Percentiles rank a stretch among this genome's conserved stretches.
phyloP scores from a whole-genome alignment of 306 rosid species.

The Vigna angularis region DNA sequence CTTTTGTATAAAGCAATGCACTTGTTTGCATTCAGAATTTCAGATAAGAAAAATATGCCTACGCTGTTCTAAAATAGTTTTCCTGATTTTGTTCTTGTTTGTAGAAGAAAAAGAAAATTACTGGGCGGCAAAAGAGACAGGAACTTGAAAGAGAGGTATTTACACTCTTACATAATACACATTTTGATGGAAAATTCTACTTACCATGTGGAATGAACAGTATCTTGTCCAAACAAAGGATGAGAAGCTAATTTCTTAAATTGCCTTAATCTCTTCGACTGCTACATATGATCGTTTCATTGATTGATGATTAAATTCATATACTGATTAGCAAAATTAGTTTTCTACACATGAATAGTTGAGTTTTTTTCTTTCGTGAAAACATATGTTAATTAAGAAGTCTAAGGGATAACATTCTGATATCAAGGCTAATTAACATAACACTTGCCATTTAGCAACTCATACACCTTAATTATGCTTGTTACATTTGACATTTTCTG shows the following conservation, averaged over 20 bases:
- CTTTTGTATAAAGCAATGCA: constrained; percentile 23
- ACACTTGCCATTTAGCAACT: background rate
- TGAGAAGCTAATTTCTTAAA: background rate
- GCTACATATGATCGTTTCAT: background rate
- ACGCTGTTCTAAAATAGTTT: background rate
- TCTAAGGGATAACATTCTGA: too few relatives aligned
- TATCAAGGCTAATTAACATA: background rate
- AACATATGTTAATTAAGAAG: background rate
- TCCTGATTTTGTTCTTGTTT: constrained; percentile 11
- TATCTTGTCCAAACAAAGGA: background rate
- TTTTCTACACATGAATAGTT: background rate
- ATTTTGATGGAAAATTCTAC: constrained; percentile 16
- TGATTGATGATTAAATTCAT: background rate
- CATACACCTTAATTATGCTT: too few relatives aligned
- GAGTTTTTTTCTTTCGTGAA: background rate
- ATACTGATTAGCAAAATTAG: background rate
- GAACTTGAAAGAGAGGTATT: constrained; percentile 92
- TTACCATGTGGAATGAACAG: constrained; percentile 2
- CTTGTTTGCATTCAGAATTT: background rate
- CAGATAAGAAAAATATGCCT: background rate
- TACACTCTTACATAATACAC: background rate
- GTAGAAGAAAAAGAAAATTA: constrained; percentile 72
- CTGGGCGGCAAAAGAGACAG: constrained; percentile 65
- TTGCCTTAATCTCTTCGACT: background rate
- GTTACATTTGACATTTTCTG: too few relatives aligned